phyloP scores from a whole-genome alignment of 2,329 filamentous ascomycete species.

The Scorias spongiosa region DNA sequence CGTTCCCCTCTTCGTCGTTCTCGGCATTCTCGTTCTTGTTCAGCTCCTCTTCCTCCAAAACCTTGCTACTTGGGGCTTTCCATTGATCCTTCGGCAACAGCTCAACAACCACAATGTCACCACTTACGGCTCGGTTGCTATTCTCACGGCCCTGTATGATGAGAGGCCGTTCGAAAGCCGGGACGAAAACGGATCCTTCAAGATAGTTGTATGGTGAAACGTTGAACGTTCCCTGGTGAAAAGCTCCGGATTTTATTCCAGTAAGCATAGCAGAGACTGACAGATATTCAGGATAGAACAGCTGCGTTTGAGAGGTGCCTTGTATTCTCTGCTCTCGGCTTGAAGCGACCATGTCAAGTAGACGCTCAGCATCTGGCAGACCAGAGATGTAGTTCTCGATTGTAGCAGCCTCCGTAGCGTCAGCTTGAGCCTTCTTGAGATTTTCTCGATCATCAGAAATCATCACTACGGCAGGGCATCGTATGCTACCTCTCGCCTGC shows the following conservation, averaged over 20 bases:
- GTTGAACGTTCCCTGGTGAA: conserved; percentile 92
- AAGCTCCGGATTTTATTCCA: conserved; percentile 68
- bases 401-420: conserved; percentile 54
- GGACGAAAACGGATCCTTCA: conserved; percentile 79
- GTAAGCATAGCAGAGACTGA: conserved; percentile 88
- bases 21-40: conserved; percentile 93
- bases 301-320: conserved; percentile 50
- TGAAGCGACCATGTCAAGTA: conserved; percentile 88
- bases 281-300: conserved; percentile 81
- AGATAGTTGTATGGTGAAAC: conserved; percentile 97
- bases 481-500: conserved; percentile 37
- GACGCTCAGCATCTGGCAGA: conserved; percentile 66
- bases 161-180: conserved; percentile 77
- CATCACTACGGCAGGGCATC: conserved; percentile 70
- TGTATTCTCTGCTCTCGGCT: conserved; percentile 51
- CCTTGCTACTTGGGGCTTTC: conserved; percentile 90
- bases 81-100: conserved; percentile 87
- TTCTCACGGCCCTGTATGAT: conserved; percentile 85
- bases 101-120: conserved; percentile 86
- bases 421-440: conserved; percentile 62
- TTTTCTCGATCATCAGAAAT: conserved; percentile 88
- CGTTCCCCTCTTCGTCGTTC: conserved; percentile 64
- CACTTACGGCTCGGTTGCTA: conserved; percentile 85
- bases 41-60: conserved; percentile 83
- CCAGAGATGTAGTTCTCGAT: conserved; percentile 62